Base-by-base conservation (phyloP, 306 rosid genomes). In the Potentilla sterilis region DNA sequence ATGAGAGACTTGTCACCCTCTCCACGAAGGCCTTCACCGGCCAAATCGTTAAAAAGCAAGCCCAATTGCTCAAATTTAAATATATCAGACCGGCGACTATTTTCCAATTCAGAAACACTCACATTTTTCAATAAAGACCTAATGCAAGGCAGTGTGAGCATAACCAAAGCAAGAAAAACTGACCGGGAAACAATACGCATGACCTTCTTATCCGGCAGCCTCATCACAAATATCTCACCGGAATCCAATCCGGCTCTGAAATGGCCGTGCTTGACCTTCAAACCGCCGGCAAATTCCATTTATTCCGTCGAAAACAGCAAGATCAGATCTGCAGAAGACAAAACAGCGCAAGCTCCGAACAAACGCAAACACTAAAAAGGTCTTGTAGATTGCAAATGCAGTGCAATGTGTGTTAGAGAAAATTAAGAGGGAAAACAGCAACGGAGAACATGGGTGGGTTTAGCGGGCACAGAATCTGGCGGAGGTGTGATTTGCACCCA, bases 401-500 rank as follows among this genome's bases (percentile, higher is more conserved):
- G 0, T 52, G 67, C n/a, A 46, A 63, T 11, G 32, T 28, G 5
- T 37, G 54, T 34, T 66, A 16, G 48, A 16, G 43, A 67, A 37
- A 80, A 42, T 40, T 9, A 7, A 48, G 42, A 21, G 75, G 57
- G n/a, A 66, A 49, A 72, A 35, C 47, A 16, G 59, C 64, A 22
- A 54, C 15, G 22, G 66, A 37, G 59, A 68, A 22, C 74, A 81
- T 72, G 37, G 7, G 13, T 68, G 54, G 37, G 9, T 14, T 82
- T 89, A 91, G 88, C 95, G 92, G 49, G 84, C 74, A 86, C 91
- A 89, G 68, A 89, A 91, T 69, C 95, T 85, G 73, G 95, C 75
- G 35, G 95, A 83, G 42, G 95, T 87, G 86, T 91, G 97, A 75
- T 91, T 91, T 44, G 88, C 97, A 83, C 95, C 97, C 89, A 83